Evolutionary conservation across 2,329 filamentous ascomycete species (phyloP).

Genomic region (Diaporthe sp.): DNA sequence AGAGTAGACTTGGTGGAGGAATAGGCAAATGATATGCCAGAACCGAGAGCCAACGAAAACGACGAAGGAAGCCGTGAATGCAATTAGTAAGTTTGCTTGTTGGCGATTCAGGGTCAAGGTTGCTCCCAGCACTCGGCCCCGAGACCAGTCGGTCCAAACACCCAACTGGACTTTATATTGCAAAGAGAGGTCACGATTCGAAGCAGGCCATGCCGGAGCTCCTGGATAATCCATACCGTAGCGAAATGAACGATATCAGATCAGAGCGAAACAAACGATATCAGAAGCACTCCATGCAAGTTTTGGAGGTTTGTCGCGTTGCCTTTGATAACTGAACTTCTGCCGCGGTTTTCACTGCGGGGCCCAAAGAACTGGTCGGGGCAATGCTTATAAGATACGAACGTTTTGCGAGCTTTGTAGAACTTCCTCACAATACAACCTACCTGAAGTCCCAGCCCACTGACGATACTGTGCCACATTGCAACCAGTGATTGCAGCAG

Average conservation of each 20-base stretch:
- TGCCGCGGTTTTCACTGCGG: too few species aligned
- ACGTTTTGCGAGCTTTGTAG: neutral
- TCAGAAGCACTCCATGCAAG: too few species aligned
- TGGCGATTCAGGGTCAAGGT: slow-evolving; percentile 50
- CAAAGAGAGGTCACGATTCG: neutral
- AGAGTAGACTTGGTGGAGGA: slow-evolving; percentile 44
- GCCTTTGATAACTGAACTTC: too few species aligned
- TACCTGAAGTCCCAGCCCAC: too few species aligned
- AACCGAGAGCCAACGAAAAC: slow-evolving; percentile 44
- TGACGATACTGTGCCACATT: neutral
- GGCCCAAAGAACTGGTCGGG: too few species aligned
- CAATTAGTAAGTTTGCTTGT: slow-evolving; percentile 51
- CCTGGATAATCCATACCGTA: slow-evolving; percentile 6
- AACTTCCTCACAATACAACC: too few species aligned
- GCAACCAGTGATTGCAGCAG: neutral
- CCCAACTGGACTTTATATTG: slow-evolving; percentile 46
- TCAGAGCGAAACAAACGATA: too few species aligned
- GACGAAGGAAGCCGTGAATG: slow-evolving; percentile 53
- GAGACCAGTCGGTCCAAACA: slow-evolving; percentile 52
- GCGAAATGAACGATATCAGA: too few species aligned
- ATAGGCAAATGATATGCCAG: slow-evolving; percentile 46
- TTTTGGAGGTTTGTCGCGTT: too few species aligned
- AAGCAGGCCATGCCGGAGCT: slow-evolving; percentile 8
- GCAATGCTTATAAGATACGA: too few species aligned
- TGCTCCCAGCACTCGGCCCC: slow-evolving; percentile 48